These are phyloP conservation scores for Hypholoma fasciculare DNA, from an alignment of 768 basidiomycete species.

Conservation along the genomic window DNA sequence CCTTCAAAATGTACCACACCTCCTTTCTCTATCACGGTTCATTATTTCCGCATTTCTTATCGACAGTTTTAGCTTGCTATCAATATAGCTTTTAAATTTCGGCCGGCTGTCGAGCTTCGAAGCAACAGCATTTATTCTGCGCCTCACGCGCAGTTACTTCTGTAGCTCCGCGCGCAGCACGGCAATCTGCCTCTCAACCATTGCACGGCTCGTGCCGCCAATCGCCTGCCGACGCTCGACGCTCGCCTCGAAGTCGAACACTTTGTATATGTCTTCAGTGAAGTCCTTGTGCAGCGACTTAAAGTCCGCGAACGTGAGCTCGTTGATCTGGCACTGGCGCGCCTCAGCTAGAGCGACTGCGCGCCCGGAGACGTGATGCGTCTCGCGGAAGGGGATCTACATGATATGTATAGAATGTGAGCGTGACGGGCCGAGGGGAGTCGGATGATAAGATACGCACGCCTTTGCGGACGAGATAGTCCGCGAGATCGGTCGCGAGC, in stretches of 20 bases:
- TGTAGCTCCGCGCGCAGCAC: conserved; percentile 64
- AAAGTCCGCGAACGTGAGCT: conserved; percentile 80
- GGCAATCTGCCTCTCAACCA: conserved; percentile 83
- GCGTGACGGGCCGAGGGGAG: not conserved
- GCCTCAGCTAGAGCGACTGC: conserved; percentile 94
- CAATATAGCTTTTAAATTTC: no score
- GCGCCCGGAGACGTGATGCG: conserved; percentile 96
- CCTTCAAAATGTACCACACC: no score
- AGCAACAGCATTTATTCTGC: not conserved
- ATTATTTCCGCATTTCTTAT: no score
- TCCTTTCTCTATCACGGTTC: no score
- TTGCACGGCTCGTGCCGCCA: conserved; percentile 85
- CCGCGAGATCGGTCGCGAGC: conserved; percentile 97
- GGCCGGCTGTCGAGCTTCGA: not conserved
- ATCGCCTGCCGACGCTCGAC: conserved; percentile 92
- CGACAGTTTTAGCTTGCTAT: no score
- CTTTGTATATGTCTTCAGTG: conserved; percentile 71
- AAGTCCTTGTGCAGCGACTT: conserved; percentile 76
- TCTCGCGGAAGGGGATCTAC: conserved; percentile 97
- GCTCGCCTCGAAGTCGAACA: conserved; percentile 95
- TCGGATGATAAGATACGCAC: conserved; percentile 48
- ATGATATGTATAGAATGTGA: not conserved
- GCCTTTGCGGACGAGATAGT: conserved; percentile 98
- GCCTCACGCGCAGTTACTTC: conserved; percentile 20
- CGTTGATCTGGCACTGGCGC: conserved; percentile 76